These are phyloP conservation scores for Lentinula lateritia DNA, from an alignment of 768 basidiomycete genomes.

Conservation along the genomic window DNA sequence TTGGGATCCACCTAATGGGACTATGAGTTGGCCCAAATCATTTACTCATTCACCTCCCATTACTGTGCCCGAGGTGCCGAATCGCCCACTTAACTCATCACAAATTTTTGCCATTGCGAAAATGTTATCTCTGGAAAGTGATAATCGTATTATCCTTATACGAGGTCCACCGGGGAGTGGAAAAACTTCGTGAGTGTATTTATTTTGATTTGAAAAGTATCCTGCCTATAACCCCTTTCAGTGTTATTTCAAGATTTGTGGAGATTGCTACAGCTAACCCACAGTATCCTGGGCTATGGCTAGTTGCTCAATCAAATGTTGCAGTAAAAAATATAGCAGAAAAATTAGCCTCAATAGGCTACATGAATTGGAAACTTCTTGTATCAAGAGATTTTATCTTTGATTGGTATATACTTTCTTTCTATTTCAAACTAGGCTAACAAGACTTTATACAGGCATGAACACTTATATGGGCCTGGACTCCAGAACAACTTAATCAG, in stretches of 20 bases:
- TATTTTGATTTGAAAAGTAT: background rate
- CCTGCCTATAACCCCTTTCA: background rate
- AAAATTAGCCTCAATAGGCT: slow-evolving; percentile 53
- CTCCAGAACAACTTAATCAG: slow-evolving; percentile 47
- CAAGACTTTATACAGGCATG: slow-evolving; percentile 53
- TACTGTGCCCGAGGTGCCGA: background rate
- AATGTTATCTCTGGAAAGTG: slow-evolving; percentile 35
- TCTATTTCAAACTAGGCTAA: background rate
- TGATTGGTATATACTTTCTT: slow-evolving; percentile 47
- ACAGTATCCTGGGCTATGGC: slow-evolving; percentile 54
- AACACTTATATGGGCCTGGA: slow-evolving; percentile 54
- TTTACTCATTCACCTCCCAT: slow-evolving; percentile 12
- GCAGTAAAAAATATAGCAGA: slow-evolving; percentile 89
- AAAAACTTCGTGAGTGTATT: slow-evolving; percentile 43
- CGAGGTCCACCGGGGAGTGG: slow-evolving; percentile 66
- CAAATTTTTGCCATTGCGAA: slow-evolving; percentile 42
- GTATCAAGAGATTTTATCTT: slow-evolving; percentile 65
- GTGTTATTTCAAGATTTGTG: slow-evolving; percentile 61
- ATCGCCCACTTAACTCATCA: slow-evolving; percentile 34
- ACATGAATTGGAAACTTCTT: slow-evolving; percentile 57
- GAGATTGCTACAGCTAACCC: slow-evolving; percentile 34
- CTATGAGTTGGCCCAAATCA: slow-evolving; percentile 38
- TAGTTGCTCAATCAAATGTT: slow-evolving; percentile 81
- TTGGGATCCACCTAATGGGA: slow-evolving; percentile 31
- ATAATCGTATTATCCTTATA: slow-evolving; percentile 35